phyloP scores from a whole-genome alignment of 352 stramenopile genomes.

The Chrysophaeum taylorii region DNA sequence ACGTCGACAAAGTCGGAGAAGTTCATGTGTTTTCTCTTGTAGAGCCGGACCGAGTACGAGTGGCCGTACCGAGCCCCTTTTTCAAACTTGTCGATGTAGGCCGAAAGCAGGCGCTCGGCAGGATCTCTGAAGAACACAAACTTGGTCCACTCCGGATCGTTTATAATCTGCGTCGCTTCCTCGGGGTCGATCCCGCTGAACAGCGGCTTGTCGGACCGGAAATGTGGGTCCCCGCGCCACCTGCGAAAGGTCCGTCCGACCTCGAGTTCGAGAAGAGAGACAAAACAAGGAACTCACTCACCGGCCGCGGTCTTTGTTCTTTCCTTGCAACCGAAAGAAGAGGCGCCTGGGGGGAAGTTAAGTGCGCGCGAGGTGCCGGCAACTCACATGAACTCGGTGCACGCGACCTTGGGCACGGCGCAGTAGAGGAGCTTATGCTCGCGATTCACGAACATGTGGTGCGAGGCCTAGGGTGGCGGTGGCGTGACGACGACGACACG shows the following conservation, averaged over 20 bases:
- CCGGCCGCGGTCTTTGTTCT: background rate
- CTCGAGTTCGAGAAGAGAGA: too few relatives aligned
- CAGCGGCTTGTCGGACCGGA: background rate
- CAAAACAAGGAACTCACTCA: background rate
- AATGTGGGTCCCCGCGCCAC: slow-evolving; percentile 5
- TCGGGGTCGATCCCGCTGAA: background rate
- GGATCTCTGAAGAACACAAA: slow-evolving; percentile 8
- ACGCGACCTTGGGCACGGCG: slow-evolving; percentile 8
- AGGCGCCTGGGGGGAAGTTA: too few relatives aligned
- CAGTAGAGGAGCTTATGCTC: slow-evolving; percentile 15
- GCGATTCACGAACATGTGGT: background rate
- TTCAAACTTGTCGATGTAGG: slow-evolving; percentile 8
- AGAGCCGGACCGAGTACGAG: background rate
- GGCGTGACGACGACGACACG: too few relatives aligned
- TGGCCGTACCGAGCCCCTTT: background rate
- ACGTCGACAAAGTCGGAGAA: background rate
- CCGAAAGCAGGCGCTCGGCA: background rate
- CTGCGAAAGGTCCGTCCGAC: background rate
- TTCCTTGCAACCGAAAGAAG: background rate
- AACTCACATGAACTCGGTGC: slow-evolving; percentile 12
- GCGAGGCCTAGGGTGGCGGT: background rate
- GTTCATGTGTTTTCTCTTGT: background rate
- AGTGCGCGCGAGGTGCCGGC: too few relatives aligned
- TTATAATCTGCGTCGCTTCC: background rate
- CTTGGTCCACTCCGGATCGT: slow-evolving; percentile 3